These are phyloP conservation scores for Fusarium stilboides DNA, from an alignment of 2,329 filamentous ascomycete species.

Conservation along the genomic window DNA sequence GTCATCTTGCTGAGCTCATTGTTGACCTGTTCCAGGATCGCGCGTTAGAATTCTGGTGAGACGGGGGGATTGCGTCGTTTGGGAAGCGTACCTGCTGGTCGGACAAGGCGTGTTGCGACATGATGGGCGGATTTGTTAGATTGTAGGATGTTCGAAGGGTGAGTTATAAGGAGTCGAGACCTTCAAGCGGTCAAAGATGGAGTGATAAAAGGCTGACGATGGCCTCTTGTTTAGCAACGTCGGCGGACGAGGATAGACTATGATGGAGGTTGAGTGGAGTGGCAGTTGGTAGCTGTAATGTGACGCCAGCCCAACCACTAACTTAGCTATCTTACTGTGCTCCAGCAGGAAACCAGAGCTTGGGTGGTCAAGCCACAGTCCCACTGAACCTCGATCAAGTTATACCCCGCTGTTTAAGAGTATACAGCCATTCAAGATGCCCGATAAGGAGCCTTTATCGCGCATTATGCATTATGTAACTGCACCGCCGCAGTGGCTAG, in stretches of 20 bases:
- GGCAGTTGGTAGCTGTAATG: slow-evolving; percentile 45
- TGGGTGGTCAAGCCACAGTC: slow-evolving; percentile 45
- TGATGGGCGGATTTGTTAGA: slow-evolving; percentile 64
- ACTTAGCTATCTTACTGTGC: slow-evolving; percentile 34
- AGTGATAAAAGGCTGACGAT: slow-evolving; percentile 41
- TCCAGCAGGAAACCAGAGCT: slow-evolving; percentile 34
- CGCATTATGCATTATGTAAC: slow-evolving; percentile 52
- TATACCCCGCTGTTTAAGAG: slow-evolving; percentile 19
- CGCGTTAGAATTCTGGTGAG: slow-evolving; percentile 35
- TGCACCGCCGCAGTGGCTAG: slow-evolving; percentile 50
- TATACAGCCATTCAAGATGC: slow-evolving; percentile 32
- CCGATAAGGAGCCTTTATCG: slow-evolving; percentile 35
- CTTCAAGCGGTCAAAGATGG: slow-evolving; percentile 17
- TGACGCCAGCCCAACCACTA: slow-evolving; percentile 48
- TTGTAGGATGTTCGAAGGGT: slow-evolving; percentile 26
- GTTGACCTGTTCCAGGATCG: slow-evolving; percentile 76
- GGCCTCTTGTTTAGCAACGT: slow-evolving; percentile 40
- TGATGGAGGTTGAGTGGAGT: slow-evolving; percentile 45
- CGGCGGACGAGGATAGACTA: slow-evolving; percentile 30
- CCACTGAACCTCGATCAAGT: not conserved
- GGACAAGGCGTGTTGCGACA: slow-evolving; percentile 97
- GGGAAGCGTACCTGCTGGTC: slow-evolving; percentile 86
- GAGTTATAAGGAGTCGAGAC: slow-evolving; percentile 5
- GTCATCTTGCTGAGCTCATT: slow-evolving; percentile 99
- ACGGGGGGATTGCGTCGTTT: slow-evolving; percentile 37